These are phyloP conservation scores for Priceomyces fermenticarens DNA, from an alignment of 805 yeast species.

Conservation along the genomic window DNA sequence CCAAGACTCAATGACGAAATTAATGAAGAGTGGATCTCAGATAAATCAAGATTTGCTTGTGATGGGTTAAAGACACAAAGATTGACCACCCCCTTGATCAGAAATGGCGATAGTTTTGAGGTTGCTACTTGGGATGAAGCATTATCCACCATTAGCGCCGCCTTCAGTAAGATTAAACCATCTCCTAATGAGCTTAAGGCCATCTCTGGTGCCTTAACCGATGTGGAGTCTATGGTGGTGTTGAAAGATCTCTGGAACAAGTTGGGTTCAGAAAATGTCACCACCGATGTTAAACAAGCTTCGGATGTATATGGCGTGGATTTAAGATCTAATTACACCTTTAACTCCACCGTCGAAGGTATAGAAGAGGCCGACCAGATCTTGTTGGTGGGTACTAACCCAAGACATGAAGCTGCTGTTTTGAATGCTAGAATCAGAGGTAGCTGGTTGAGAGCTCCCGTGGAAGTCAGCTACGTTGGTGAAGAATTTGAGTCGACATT, in stretches of 20 bases:
- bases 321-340: constrained; percentile 72
- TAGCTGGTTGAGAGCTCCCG: constrained; percentile 66
- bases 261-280: constrained; percentile 77
- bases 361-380: constrained; percentile 82
- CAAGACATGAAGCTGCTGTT: constrained; percentile 88
- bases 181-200: constrained; percentile 73
- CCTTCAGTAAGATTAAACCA: constrained; percentile 54
- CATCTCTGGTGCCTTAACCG: constrained; percentile 76
- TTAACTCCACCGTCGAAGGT: constrained; percentile 77
- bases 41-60: constrained; percentile 79
- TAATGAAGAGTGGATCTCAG: constrained; percentile 90
- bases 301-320: constrained; percentile 63
- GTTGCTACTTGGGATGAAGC: constrained; percentile 89
- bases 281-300: constrained; percentile 65
- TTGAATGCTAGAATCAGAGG: constrained; percentile 80
- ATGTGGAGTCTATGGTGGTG: constrained; percentile 79
- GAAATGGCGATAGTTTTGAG: constrained; percentile 65
- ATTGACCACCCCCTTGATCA: constrained; percentile 74
- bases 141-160: constrained; percentile 62
- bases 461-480: constrained; percentile 73
- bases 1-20: constrained; percentile 84
- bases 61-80: constrained; percentile 87
- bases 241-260: constrained; percentile 75
- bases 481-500: constrained; percentile 77
- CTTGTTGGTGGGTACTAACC: constrained; percentile 79